A percentile compares a stretch with the other conserved stretches of the same genome.
Conservation (phyloP, 1,139 yeast species). For the Zygosaccharomyces sapae region DNA sequence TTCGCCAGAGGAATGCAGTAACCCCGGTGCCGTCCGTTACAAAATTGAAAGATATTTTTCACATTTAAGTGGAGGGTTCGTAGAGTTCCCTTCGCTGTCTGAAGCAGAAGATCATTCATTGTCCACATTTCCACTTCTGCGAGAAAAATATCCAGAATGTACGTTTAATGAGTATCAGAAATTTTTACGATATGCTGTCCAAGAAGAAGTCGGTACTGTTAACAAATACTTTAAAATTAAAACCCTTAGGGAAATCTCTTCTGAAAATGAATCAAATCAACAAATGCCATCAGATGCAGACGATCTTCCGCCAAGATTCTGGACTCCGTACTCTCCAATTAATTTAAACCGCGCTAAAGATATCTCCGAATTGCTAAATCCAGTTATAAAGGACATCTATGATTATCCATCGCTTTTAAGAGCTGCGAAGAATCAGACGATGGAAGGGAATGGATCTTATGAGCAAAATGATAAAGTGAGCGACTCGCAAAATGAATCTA, state of each 20-base stretch:
- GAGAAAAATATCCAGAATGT: constrained; percentile 19
- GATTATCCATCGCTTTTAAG: constrained; percentile 12
- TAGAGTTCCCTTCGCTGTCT: constrained; percentile 22
- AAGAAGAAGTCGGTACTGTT: constrained; percentile 14
- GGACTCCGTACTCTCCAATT: constrained; percentile 40
- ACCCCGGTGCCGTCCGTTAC: constrained; percentile 51
- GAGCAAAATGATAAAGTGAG: background rate
- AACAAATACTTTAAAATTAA: constrained; percentile 44
- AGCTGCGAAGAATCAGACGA: constrained; percentile 1
- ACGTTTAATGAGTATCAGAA: constrained; percentile 16
- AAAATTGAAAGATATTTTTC: constrained; percentile 49
- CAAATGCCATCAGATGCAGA: constrained; percentile 17
- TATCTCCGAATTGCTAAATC: constrained; percentile 19
- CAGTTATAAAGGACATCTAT: constrained; percentile 30
- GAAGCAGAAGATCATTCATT: constrained; percentile 2
- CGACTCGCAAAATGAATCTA: background rate
- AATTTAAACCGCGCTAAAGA: constrained; percentile 17
- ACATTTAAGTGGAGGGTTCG: constrained; percentile 40
- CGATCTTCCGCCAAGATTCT: constrained; percentile 33
- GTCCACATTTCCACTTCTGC: constrained; percentile 24
- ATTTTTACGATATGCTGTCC: constrained; percentile 19
- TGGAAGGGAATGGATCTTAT: background rate
- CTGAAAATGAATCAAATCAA: background rate
- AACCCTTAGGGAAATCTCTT: constrained; percentile 22
- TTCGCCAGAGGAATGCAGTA: constrained; percentile 45